Conservation (phyloP, 495 filamentous ascomycete genomes). For the Elasticomyces elasticus region DNA sequence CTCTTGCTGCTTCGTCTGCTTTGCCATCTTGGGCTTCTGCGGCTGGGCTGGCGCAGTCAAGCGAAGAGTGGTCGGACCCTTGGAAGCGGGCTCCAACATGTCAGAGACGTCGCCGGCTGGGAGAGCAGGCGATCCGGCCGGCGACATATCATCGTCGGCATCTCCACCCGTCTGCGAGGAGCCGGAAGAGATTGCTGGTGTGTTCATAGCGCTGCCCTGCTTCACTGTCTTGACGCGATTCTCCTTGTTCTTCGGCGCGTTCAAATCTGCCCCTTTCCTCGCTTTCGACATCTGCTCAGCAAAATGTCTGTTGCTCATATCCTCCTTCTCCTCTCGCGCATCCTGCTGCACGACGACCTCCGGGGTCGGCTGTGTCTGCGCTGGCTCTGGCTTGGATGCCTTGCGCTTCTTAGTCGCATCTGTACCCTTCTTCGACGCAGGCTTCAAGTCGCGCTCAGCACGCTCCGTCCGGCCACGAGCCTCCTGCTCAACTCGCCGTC, state of each 20-base stretch:
- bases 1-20: slow-evolving; percentile 40
- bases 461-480: background rate
- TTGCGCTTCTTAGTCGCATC: slow-evolving; percentile 10
- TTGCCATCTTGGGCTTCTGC: slow-evolving; percentile 52
- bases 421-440: background rate
- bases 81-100: slow-evolving; percentile 67
- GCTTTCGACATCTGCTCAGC: slow-evolving; percentile 16
- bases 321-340: slow-evolving; percentile 13
- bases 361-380: background rate
- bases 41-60: slow-evolving; percentile 56
- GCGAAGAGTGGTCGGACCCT: slow-evolving; percentile 65
- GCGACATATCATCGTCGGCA: slow-evolving; percentile 50
- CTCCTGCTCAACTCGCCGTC: slow-evolving; percentile 4
- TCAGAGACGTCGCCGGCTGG: slow-evolving; percentile 57
- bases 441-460: background rate
- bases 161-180: slow-evolving; percentile 65
- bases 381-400: slow-evolving; percentile 1
- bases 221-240: slow-evolving; percentile 22
- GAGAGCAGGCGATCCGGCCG: slow-evolving; percentile 27
- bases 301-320: slow-evolving; percentile 16
- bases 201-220: slow-evolving; percentile 16
- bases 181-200: slow-evolving; percentile 18
- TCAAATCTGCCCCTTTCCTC: slow-evolving; percentile 9
- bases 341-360: background rate
- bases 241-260: slow-evolving; percentile 8